Evolutionary conservation across 2,329 filamentous ascomycete genomes (phyloP).

Genomic region (Claviceps pazoutovae): DNA sequence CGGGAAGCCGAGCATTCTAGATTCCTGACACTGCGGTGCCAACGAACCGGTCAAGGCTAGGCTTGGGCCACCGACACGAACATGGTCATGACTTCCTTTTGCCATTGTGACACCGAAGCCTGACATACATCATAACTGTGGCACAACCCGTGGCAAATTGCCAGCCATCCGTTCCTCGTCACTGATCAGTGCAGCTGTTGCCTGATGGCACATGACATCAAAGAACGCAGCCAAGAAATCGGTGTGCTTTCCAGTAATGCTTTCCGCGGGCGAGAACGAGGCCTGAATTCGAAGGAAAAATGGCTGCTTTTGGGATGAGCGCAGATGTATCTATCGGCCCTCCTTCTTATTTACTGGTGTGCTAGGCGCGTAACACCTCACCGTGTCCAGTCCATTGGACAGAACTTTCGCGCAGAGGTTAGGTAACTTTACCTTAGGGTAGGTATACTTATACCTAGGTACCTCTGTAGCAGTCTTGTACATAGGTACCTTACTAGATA

Average conservation of each 20-base stretch:
- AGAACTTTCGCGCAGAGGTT: background rate
- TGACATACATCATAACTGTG: background rate
- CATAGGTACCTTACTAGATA: too few relatives aligned
- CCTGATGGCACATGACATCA: background rate
- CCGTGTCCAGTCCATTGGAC: background rate
- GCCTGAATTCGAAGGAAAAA: background rate
- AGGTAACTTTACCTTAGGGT: too few relatives aligned
- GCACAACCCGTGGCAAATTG: background rate
- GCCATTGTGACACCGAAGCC: background rate
- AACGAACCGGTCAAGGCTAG: background rate
- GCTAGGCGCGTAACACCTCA: too few relatives aligned
- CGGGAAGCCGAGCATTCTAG: too few relatives aligned
- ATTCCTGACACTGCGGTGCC: too few relatives aligned
- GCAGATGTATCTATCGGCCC: background rate
- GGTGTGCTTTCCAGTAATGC: background rate
- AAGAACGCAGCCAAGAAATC: background rate
- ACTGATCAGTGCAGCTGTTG: background rate
- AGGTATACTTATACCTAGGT: too few relatives aligned
- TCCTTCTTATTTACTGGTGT: background rate
- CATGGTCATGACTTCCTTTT: background rate
- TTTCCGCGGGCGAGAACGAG: too few relatives aligned
- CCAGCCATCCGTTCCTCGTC: background rate
- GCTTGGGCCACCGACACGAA: background rate
- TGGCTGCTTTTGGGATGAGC: background rate
- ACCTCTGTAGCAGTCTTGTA: too few relatives aligned